These are phyloP conservation scores for Aspergillus kassunensis DNA, from an alignment of 495 filamentous ascomycete species.

Conservation along the genomic window DNA sequence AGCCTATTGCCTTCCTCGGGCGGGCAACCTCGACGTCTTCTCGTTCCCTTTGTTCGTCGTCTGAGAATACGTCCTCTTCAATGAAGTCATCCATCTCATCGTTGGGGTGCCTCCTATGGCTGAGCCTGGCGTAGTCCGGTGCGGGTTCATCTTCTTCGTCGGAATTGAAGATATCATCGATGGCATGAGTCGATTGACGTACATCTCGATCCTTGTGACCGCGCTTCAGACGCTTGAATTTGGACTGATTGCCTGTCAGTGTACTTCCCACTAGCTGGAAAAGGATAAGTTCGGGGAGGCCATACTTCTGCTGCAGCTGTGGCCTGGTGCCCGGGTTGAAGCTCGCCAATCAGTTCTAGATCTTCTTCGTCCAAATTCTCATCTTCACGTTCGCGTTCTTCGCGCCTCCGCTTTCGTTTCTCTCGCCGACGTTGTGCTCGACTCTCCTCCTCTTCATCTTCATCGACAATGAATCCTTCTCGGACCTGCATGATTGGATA, in stretches of 20 bases:
- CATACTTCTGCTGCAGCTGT: slow-evolving; percentile 61
- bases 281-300: background rate
- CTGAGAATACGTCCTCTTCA: slow-evolving; percentile 88
- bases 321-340: slow-evolving; percentile 63
- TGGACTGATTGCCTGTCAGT: slow-evolving; percentile 53
- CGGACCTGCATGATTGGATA: slow-evolving; percentile 53
- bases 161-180: slow-evolving; percentile 84
- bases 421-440: slow-evolving; percentile 59
- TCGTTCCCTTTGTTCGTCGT: slow-evolving; percentile 74
- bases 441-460: slow-evolving; percentile 76
- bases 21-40: slow-evolving; percentile 86
- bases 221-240: slow-evolving; percentile 93
- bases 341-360: slow-evolving; percentile 86
- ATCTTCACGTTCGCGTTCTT: slow-evolving; percentile 77
- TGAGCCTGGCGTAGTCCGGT: slow-evolving; percentile 53
- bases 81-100: slow-evolving; percentile 98
- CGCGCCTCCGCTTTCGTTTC: slow-evolving; percentile 64
- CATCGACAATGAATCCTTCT: slow-evolving; percentile 95
- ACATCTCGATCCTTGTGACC: slow-evolving; percentile 73
- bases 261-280: background rate
- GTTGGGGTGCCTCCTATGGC: slow-evolving; percentile 49
- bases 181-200: slow-evolving; percentile 58
- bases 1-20: slow-evolving; percentile 56
- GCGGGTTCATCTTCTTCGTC: slow-evolving; percentile 79
- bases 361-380: slow-evolving; percentile 93